Conservation (phyloP, 495 filamentous ascomycete species). For the Aspergillus campestris region DNA sequence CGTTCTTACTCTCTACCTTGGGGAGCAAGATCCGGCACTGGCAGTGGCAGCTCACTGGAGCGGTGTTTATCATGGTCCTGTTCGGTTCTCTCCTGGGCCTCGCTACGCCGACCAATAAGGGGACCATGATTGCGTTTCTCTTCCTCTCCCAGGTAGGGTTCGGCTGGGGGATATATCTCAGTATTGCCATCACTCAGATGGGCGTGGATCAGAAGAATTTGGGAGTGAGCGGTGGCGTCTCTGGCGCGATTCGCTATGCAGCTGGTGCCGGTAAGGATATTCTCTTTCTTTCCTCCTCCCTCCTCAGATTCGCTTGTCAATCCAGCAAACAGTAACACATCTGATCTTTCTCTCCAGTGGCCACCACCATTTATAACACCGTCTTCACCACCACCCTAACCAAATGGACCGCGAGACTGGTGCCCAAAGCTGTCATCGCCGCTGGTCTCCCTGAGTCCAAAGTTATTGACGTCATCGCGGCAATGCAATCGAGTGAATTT, state of each 20-base stretch:
- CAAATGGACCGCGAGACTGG: constrained; percentile 10
- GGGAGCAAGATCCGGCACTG: constrained; percentile 16
- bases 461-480: constrained; percentile 10
- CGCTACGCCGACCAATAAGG: constrained; percentile 17
- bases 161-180: constrained; percentile 18
- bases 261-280: constrained; percentile 14
- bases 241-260: constrained; percentile 18
- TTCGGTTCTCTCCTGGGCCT: constrained; percentile 16
- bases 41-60: constrained; percentile 21
- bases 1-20: constrained; percentile 13
- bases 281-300: neutral
- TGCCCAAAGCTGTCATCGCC: constrained; percentile 11
- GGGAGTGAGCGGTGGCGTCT: constrained; percentile 19
- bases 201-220: constrained; percentile 20
- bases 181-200: constrained; percentile 20
- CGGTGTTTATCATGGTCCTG: constrained; percentile 18
- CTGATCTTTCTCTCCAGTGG: constrained; percentile 4
- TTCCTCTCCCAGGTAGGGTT: constrained; percentile 20
- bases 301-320: neutral
- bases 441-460: constrained; percentile 15
- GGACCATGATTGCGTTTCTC: constrained; percentile 18
- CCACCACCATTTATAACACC: constrained; percentile 18
- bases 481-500: constrained; percentile 11
- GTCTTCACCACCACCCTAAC: constrained; percentile 13
- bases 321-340: neutral